These are phyloP conservation scores for Tetraselmis chui DNA, from an alignment of 139 green algal species.

Conservation along the genomic window DNA sequence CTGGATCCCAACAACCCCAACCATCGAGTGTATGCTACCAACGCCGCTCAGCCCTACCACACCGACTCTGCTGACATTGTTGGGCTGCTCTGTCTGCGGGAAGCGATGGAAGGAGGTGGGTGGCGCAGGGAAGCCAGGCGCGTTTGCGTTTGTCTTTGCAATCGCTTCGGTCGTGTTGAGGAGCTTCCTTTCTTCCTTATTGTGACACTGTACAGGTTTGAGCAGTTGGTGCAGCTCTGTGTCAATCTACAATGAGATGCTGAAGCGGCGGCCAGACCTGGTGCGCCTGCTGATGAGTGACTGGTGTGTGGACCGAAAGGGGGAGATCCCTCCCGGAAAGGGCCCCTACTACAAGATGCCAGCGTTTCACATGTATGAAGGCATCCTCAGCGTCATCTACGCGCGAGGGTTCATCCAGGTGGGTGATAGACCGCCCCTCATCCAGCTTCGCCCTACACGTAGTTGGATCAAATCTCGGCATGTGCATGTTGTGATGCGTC, in stretches of 20 bases:
- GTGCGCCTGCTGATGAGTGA: constrained; percentile 27
- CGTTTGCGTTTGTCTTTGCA: too few relatives aligned
- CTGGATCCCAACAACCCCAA: constrained; percentile 42
- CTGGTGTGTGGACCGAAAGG: constrained; percentile 49
- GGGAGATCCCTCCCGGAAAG: constrained; percentile 49
- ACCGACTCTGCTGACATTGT: constrained; percentile 50
- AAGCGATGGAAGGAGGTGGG: constrained; percentile 32
- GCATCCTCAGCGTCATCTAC: constrained; percentile 14
- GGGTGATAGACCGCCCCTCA: constrained; percentile 28
- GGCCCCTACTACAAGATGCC: constrained; percentile 40
- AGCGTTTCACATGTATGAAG: constrained; percentile 44
- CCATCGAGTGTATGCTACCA: constrained; percentile 59
- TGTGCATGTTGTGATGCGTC: background rate
- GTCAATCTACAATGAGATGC: constrained; percentile 47
- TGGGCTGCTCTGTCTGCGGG: constrained; percentile 46
- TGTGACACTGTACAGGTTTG: too few relatives aligned
- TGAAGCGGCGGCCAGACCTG: constrained; percentile 31
- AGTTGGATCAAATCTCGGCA: background rate
- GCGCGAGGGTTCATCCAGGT: background rate
- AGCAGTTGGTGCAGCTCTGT: constrained; percentile 41
- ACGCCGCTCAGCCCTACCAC: constrained; percentile 44
- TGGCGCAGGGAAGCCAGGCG: too few relatives aligned
- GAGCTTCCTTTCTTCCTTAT: too few relatives aligned
- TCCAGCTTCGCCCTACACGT: constrained; percentile 32
- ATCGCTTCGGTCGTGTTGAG: too few relatives aligned